Evolutionary conservation across 2,329 filamentous ascomycete species (phyloP).

Genomic region (Alternaria brassicae): DNA sequence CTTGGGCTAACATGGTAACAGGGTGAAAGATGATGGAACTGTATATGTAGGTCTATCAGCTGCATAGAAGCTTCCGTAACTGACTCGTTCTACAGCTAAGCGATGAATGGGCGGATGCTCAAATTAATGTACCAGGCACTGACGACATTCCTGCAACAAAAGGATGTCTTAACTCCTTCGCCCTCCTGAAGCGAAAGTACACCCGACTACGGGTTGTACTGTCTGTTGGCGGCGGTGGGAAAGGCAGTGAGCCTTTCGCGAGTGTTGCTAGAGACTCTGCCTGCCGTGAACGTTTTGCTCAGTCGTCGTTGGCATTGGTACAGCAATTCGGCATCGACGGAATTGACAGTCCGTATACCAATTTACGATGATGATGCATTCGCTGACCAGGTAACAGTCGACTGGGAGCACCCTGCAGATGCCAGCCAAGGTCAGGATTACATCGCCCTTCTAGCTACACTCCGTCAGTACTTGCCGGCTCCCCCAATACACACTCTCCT

Average conservation of each 20-base stretch:
- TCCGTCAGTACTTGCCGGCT: slow-evolving; percentile 72
- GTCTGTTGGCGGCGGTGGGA: slow-evolving; percentile 77
- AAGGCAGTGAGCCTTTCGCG: slow-evolving; percentile 71
- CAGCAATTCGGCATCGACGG: slow-evolving; percentile 75
- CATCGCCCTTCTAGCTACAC: slow-evolving; percentile 69
- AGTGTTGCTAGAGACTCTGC: slow-evolving; percentile 67
- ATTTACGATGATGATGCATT: background rate
- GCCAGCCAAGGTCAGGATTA: slow-evolving; percentile 73
- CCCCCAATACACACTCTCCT: slow-evolving; percentile 74
- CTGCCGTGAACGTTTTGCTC: slow-evolving; percentile 72
- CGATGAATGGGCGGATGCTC: slow-evolving; percentile 78
- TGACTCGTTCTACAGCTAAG: slow-evolving; percentile 64
- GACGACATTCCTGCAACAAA: slow-evolving; percentile 44
- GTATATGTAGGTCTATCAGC: slow-evolving; percentile 70
- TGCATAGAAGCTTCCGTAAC: slow-evolving; percentile 26
- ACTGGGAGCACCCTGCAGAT: slow-evolving; percentile 79
- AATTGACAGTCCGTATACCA: slow-evolving; percentile 69
- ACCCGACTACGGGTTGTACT: slow-evolving; percentile 76
- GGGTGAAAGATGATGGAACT: slow-evolving; percentile 72
- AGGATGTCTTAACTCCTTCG: slow-evolving; percentile 73
- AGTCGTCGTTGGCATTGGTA: slow-evolving; percentile 70
- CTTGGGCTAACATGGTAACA: slow-evolving; percentile 44
- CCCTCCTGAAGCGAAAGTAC: slow-evolving; percentile 74
- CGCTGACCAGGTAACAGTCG: slow-evolving; percentile 62
- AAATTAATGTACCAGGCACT: slow-evolving; percentile 73